Conservation (phyloP, 2,329 filamentous ascomycete genomes). For the Xylaria hypoxylon region DNA sequence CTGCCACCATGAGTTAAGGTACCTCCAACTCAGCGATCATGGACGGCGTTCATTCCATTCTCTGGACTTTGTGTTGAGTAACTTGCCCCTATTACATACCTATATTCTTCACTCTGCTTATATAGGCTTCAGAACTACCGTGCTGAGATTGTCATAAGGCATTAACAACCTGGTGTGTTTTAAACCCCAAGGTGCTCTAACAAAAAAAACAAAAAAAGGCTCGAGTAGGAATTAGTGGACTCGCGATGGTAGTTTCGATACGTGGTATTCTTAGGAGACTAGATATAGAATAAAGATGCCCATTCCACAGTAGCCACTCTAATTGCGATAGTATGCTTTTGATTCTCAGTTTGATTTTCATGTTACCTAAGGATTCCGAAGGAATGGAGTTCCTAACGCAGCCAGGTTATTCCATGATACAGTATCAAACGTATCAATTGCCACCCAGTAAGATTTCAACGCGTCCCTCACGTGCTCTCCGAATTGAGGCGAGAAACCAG, state of each 20-base stretch:
- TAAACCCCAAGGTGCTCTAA: too few species aligned
- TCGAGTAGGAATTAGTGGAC: background rate
- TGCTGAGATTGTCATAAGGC: background rate
- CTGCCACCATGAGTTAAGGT: constrained; percentile 48
- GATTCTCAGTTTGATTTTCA: too few species aligned
- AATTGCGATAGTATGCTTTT: too few species aligned
- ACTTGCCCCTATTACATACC: background rate
- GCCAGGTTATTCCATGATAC: constrained; percentile 9
- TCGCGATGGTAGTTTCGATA: background rate
- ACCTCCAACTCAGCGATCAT: background rate
- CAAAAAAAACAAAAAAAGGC: too few species aligned
- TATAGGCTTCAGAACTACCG: background rate
- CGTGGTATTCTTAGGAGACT: too few species aligned
- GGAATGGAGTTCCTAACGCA: constrained; percentile 5
- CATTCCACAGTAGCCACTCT: background rate
- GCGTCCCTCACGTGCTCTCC: constrained; percentile 4
- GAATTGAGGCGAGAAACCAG: constrained; percentile 13
- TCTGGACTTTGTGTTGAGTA: too few species aligned
- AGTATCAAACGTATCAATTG: constrained; percentile 8
- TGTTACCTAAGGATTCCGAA: background rate
- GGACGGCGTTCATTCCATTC: background rate
- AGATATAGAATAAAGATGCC: background rate
- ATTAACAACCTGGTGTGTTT: too few species aligned
- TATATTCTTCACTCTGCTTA: background rate
- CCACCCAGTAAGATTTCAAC: constrained; percentile 6